Conservation (phyloP, 2,329 filamentous ascomycete species). For the Pseudocercospora ulei region DNA sequence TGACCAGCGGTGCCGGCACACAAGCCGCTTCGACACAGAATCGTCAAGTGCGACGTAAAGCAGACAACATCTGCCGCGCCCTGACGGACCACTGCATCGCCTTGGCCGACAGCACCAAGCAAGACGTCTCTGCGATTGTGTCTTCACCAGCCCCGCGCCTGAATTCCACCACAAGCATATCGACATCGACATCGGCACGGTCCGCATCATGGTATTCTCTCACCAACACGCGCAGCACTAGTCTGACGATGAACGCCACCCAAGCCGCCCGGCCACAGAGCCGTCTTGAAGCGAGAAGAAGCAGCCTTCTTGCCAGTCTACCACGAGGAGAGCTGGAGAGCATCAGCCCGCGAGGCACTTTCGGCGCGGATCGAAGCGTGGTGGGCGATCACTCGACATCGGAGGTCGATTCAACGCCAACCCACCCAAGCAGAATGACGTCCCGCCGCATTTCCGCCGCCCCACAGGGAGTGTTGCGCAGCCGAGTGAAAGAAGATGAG, state of each 20-base stretch:
- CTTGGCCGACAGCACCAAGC: conserved; percentile 44
- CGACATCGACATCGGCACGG: too few species aligned
- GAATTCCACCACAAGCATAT: too few species aligned
- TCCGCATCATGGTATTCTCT: neutral
- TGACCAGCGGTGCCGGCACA: conserved; percentile 65
- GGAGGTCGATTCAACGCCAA: conserved; percentile 27
- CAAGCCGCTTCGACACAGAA: conserved; percentile 63
- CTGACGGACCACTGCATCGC: conserved; percentile 87
- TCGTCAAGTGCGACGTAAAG: conserved; percentile 76
- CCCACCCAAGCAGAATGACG: conserved; percentile 22
- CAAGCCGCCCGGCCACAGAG: conserved; percentile 32
- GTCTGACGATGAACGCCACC: conserved; percentile 9
- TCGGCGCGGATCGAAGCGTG: conserved; percentile 31
- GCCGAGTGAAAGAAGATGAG: conserved; percentile 30
- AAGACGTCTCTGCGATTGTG: conserved; percentile 22
- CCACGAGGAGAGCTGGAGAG: conserved; percentile 14
- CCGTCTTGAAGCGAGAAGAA: conserved; percentile 41
- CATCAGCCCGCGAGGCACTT: conserved; percentile 31
- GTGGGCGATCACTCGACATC: conserved; percentile 26
- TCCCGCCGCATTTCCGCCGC: conserved; percentile 32
- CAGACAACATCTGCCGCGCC: conserved; percentile 84
- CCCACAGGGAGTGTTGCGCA: conserved; percentile 35
- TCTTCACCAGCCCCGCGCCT: conserved; percentile 23
- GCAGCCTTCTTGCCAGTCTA: conserved; percentile 31
- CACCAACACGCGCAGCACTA: conserved; percentile 15